Percentiles rank a stretch among this genome's conserved stretches.
Conservation (phyloP, 2,329 filamentous ascomycete genomes). For the Plenodomus biglobosus region DNA sequence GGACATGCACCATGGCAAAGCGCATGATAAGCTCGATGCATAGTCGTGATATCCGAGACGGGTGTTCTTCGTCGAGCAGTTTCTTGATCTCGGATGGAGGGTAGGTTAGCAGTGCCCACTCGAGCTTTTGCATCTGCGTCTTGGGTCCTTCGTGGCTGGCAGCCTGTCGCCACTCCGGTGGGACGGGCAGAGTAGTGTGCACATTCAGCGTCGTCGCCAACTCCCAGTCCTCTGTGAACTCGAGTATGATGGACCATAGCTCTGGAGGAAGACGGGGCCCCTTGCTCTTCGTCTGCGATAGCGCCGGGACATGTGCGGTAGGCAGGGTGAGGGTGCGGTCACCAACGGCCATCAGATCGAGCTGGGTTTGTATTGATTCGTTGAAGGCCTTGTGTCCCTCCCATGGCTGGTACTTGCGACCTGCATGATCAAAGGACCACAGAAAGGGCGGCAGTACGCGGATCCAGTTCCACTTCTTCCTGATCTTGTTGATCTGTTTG, state of each 20-base stretch:
- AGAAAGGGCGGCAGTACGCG: constrained; percentile 77
- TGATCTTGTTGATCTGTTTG: constrained; percentile 81
- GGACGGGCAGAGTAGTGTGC: constrained; percentile 74
- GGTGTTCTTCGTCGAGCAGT: constrained; percentile 69
- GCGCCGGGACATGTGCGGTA: constrained; percentile 35
- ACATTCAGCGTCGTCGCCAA: constrained; percentile 78
- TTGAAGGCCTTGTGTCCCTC: constrained; percentile 69
- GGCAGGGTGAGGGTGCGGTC: constrained; percentile 60
- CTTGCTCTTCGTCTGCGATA: constrained; percentile 42
- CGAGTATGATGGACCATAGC: constrained; percentile 85
- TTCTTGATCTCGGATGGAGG: constrained; percentile 71
- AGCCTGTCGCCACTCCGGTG: constrained; percentile 70
- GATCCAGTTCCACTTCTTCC: constrained; percentile 84
- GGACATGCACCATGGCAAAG: constrained; percentile 78
- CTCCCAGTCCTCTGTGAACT: constrained; percentile 87
- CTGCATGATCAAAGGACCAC: constrained; percentile 70
- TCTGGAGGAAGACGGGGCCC: constrained; percentile 68
- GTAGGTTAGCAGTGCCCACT: constrained; percentile 79
- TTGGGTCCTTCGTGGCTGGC: constrained; percentile 66
- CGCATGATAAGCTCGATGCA: constrained; percentile 89
- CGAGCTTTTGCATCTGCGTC: constrained; percentile 74
- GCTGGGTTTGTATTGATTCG: constrained; percentile 73
- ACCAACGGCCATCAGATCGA: constrained; percentile 72
- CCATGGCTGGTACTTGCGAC: constrained; percentile 56
- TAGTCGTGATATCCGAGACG: constrained; percentile 74